phyloP scores from a whole-genome alignment of 2,329 filamentous ascomycete species.

The Fusarium nelsonii region DNA sequence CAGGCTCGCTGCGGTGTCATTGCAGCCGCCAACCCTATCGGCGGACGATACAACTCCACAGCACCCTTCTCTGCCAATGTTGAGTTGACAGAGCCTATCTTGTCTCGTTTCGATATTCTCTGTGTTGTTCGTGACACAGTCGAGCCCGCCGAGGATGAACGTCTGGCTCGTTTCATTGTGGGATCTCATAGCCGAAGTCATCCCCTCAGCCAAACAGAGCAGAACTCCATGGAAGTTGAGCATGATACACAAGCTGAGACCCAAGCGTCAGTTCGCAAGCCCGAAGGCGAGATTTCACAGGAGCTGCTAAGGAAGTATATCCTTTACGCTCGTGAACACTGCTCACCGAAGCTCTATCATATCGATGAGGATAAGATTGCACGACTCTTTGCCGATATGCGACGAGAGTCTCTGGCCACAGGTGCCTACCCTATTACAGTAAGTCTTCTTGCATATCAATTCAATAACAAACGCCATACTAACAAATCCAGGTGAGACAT shows the following conservation, averaged over 20 bases:
- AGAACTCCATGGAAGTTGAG: conserved; percentile 73
- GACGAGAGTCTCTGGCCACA: conserved; percentile 89
- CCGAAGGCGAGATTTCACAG: conserved; percentile 83
- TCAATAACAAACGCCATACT: neutral
- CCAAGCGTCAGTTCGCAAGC: conserved; percentile 47
- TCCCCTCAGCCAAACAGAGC: conserved; percentile 67
- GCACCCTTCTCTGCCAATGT: conserved; percentile 97
- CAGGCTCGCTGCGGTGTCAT: conserved; percentile 97
- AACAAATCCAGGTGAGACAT: conserved; percentile 82
- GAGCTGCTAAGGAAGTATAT: conserved; percentile 96
- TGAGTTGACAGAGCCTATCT: conserved; percentile 94
- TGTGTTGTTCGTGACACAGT: conserved; percentile 97
- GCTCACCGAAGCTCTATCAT: conserved; percentile 92
- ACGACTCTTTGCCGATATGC: conserved; percentile 94
- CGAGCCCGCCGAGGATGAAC: conserved; percentile 91
- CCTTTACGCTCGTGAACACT: conserved; percentile 90
- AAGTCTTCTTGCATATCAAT: conserved; percentile 57
- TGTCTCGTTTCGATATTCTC: conserved; percentile 97
- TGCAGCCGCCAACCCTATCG: conserved; percentile 95
- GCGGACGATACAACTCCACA: conserved; percentile 95
- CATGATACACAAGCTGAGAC: conserved; percentile 61
- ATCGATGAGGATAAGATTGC: conserved; percentile 98
- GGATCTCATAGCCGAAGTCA: conserved; percentile 94
- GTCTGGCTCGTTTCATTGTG: conserved; percentile 93
- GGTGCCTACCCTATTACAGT: conserved; percentile 98